Percentiles rank a stretch among this genome's conserved stretches.
phyloP scores from a whole-genome alignment of 257 asterid genomes.

The Eucommia ulmoides region DNA sequence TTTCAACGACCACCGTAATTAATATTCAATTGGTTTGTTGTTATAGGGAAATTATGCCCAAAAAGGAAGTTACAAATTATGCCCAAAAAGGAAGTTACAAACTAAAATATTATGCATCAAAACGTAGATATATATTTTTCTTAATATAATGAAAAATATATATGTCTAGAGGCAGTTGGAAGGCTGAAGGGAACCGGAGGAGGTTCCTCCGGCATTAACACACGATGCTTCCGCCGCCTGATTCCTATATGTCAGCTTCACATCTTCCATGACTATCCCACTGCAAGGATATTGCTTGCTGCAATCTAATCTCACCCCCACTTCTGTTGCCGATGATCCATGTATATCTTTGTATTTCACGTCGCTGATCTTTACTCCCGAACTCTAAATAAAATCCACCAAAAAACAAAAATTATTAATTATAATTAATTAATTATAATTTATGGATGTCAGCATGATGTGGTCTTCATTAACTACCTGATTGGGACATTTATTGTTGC shows the following conservation, averaged over 20 bases:
- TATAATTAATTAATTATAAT: not conserved
- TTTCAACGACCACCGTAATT: no score
- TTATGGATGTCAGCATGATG: not conserved
- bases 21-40: no score
- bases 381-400: not conserved
- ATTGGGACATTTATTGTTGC: not conserved
- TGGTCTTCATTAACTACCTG: not conserved
- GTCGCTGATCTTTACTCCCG: not conserved
- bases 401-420: no score
- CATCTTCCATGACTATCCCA: constrained; percentile 1
- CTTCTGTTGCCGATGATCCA: not conserved
- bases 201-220: no score
- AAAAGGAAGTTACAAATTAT: no score
- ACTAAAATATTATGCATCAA: no score
- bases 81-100: no score
- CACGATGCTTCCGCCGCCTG: not conserved
- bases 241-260: not conserved
- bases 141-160: no score
- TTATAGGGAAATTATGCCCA: no score
- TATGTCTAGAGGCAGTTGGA: no score
- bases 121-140: no score
- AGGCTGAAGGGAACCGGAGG: no score
- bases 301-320: not conserved
- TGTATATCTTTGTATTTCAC: not conserved
- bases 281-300: not conserved